Base-by-base conservation (phyloP, 2,329 filamentous ascomycete genomes). In the Fusarium nelsonii region DNA sequence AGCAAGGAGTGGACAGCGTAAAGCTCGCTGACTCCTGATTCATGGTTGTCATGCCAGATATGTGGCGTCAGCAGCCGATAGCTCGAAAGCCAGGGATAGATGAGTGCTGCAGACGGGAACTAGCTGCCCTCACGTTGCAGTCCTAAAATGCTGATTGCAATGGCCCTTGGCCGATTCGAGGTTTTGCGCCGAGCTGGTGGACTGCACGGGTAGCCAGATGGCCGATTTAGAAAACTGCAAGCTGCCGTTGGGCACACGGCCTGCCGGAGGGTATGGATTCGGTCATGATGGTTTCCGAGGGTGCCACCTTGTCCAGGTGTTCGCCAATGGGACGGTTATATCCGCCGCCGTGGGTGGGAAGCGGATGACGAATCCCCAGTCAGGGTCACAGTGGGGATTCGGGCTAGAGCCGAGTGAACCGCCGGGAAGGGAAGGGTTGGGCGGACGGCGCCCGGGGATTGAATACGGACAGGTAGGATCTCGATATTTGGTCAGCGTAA, bases 381-480 rank as follows among this genome's bases (percentile, higher is more conserved):
- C 74, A 72, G 73, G 69, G 76, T 73, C 64, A 66, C 51, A 72
- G 73, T 78, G 78, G 75, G 69, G 71, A 72, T 74, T 79, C 74
- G 76, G 77, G 74, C 75, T 78, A 71, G 73, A 80, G 78, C 79
- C 79, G 79, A 79, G 72, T 74, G 74, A 79, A 77, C 74, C 76
- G 77, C 78, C 76, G 73, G 70, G 73, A 74, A 74, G 73, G 64
- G 73, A 72, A 68, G 72, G 68, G 67, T 60, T 71, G 63, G 48
- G 55, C 55, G 64, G 71, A 57, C 62, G 65, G 68, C 65, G 58
- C 70, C 61, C 60, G 73, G 72, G 61, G 50, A 68, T 59, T 57
- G 58, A 62, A 45, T 57, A 63, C 58, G 33, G 40, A 46, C 44
- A 58, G 49, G 56, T 62, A 67, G 63, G 65, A 76, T 78, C 72